Base-by-base conservation (phyloP, 106 monocot genomes). In the Acorus calamus region DNA sequence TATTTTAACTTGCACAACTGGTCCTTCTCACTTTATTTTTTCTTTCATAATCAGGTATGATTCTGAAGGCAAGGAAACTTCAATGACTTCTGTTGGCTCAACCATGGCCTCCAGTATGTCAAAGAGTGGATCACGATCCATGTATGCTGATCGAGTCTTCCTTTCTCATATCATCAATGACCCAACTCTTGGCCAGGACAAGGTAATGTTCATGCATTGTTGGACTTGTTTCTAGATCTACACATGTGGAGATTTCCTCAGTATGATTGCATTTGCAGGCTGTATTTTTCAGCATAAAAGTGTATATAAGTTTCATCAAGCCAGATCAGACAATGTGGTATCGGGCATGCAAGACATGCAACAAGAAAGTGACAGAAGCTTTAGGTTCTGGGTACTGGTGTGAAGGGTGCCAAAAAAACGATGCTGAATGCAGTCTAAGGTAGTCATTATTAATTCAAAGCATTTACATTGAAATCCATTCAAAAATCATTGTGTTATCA, bases 271-370 rank as follows among this genome's bases (percentile, higher is more conserved):
- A 3, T 66, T 3, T 11, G 44, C 86, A 98, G 98, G 81, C 88
- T 70, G 88, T 64, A 5, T 88, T 88, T 65, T 92, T 98, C 68
- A 92, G 83, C 50, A 49, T 92, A 11, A 83, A 68, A 73, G 85
- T 55, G 6, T 86, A 83, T 66, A 69, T 98, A 12, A 98, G 85
- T 64, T 78, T 74, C 51, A 98, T 98, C 71, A 98, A 88, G 63
- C 73, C 78, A 2, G 98, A 98, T 44, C 98, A 98, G 66, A 74
- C 85, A 11, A 88, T 98, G 98, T 98, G 88, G 91, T 98, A 98
- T 56, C 70, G 91, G 48, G 98, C 98, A 64, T 98, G 98, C 87
- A 92, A 81, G 57, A 77, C 80, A 3, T 98, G 91, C 79, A 98
- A 88, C 65, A 98, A 98, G 83, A 98, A 98, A 53, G 98, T 98